Base-by-base conservation (phyloP, 2,329 filamentous ascomycete genomes). In the Conoideocrella luteorostrata region DNA sequence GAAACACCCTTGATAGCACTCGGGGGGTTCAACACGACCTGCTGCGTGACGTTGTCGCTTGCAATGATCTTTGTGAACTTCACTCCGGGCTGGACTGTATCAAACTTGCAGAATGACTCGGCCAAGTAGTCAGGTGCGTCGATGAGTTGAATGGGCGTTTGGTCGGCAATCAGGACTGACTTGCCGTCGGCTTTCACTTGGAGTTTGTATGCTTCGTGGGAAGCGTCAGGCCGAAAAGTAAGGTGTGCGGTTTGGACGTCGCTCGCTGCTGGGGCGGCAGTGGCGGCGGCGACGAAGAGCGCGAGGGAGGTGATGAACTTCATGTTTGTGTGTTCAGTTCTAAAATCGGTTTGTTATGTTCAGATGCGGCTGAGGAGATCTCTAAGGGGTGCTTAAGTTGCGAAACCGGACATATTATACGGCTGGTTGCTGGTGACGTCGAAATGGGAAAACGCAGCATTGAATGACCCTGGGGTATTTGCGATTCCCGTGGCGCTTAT, bases 61-160 rank as follows among this genome's bases (percentile, higher is more conserved):
- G 56, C 50, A 22, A 53, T 48, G 23, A 46, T 48, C 18, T 55
- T 56, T 4, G 68, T 57, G 0, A 64, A 53, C 50, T 61, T 57
- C 6, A 34, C 29, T n/a, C n/a, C n/a, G 7, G 57, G 45, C 17
- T 50, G 56, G 7, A 55, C 46, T 0, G 67, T 70, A 44, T 50
- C 36, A 56, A 75, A 74, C n/a, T 56, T 62, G 59, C 72, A 75
- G 41, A 65, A 53, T 13, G 41, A 39, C 47, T 59, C 54, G 45
- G 68, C 68, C 50, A 67, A 61, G 58, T 69, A 74, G 59, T 68
- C 64, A 29, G 63, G 60, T 1, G 65, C 62, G 45, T 69, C 62
- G 45, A 74, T 67, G 48, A 62, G 60, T 50, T 57, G 61, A 41
- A 73, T 51, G 7, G 58, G 15, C 17, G 68, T 72, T n/a, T n/a